Evolutionary conservation across 169 alveolate species (phyloP).

Genomic region (Cytauxzoon felis): DNA sequence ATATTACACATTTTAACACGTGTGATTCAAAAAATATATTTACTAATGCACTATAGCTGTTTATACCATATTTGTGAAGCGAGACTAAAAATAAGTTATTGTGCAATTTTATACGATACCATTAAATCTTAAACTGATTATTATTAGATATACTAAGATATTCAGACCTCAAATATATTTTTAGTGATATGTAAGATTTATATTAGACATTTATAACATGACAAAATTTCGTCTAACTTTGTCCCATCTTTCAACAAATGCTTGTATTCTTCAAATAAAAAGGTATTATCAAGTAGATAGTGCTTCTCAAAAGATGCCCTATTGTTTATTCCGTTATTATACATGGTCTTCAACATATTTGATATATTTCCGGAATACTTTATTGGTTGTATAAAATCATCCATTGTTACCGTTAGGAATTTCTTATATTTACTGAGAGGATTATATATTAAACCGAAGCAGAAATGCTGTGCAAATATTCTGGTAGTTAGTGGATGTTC

Average conservation of each 20-base stretch:
- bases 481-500: conserved; percentile 48
- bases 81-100: no score
- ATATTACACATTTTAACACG: no score
- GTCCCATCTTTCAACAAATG: background rate
- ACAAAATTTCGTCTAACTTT: no score
- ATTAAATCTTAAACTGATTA: no score
- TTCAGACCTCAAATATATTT: no score
- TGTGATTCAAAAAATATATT: no score
- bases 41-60: no score
- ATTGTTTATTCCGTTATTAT: background rate
- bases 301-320: conserved; percentile 4
- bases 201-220: no score
- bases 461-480: conserved; percentile 47
- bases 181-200: no score
- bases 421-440: background rate
- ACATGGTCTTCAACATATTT: conserved; percentile 6
- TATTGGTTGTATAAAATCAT: conserved; percentile 28
- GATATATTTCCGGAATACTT: conserved; percentile 6
- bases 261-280: conserved; percentile 18
- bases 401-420: background rate
- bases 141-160: no score
- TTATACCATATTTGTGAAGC: no score
- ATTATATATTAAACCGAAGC: conserved; percentile 39
- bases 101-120: no score
- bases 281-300: background rate